Conservation (phyloP, 2,329 filamentous ascomycete genomes). For the Cladophialophora carrionii region DNA sequence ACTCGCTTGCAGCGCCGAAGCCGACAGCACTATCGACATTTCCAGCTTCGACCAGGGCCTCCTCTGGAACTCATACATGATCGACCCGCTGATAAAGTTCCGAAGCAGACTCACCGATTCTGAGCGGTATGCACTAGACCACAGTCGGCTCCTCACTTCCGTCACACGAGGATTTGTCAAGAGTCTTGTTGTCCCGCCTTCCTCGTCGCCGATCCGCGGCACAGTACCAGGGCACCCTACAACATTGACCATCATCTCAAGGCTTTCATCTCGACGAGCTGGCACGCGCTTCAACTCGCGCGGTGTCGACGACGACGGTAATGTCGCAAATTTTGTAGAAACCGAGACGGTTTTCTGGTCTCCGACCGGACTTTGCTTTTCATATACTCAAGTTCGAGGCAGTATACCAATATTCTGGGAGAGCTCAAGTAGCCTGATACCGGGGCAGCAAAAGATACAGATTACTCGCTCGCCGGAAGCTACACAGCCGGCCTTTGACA, state of each 20-base stretch:
- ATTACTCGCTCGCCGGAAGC: constrained; percentile 87
- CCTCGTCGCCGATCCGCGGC: constrained; percentile 68
- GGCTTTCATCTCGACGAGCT: constrained; percentile 85
- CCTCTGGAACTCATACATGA: constrained; percentile 99
- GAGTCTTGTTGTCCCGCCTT: constrained; percentile 81
- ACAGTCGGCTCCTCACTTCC: constrained; percentile 84
- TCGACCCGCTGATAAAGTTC: constrained; percentile 87
- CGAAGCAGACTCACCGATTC: constrained; percentile 74
- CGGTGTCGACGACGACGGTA: constrained; percentile 95
- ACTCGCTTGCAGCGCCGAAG: constrained; percentile 63
- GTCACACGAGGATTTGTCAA: constrained; percentile 91
- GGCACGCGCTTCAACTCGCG: constrained; percentile 96
- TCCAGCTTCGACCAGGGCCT: constrained; percentile 92
- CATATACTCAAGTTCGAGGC: constrained; percentile 88
- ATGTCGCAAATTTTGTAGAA: constrained; percentile 99
- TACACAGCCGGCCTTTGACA: constrained; percentile 91
- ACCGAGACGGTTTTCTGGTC: constrained; percentile 92
- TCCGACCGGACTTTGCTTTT: constrained; percentile 76
- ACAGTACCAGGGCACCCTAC: constrained; percentile 74
- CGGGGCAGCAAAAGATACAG: constrained; percentile 91
- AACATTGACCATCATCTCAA: constrained; percentile 84
- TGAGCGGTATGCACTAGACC: constrained; percentile 79
- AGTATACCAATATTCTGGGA: constrained; percentile 98
- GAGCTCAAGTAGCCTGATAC: constrained; percentile 81
- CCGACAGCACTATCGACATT: constrained; percentile 79